Evolutionary conservation across 371 early-diverging fungal species (phyloP).

Genomic region (Synchytrium microbalum): DNA sequence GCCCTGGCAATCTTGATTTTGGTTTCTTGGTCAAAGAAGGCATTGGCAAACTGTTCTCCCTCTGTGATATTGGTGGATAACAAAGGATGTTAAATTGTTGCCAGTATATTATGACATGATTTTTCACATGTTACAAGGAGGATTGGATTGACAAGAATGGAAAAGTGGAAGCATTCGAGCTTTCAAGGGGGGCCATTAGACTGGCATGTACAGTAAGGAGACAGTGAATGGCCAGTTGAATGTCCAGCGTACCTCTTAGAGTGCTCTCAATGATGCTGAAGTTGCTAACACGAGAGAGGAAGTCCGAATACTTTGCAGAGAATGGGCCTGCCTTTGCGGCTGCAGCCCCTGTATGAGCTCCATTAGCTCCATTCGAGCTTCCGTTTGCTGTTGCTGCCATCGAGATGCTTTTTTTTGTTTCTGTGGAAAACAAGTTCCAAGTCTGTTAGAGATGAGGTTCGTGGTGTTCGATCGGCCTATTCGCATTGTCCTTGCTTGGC

Average conservation of each 20-base stretch:
- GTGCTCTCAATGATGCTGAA: conserved; percentile 95
- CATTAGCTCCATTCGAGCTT: neutral
- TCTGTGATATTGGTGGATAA: conserved; percentile 53
- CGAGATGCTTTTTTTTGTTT: neutral
- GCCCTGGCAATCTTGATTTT: conserved; percentile 96
- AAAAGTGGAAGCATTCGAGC: conserved; percentile 41
- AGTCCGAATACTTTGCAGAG: conserved; percentile 36
- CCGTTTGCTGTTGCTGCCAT: neutral
- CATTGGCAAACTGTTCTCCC: conserved; percentile 97
- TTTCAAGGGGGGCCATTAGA: too few species aligned
- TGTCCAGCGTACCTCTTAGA: too few species aligned
- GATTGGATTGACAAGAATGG: neutral
- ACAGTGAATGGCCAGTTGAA: too few species aligned
- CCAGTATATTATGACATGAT: neutral
- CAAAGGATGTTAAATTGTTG: neutral
- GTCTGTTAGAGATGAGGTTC: too few species aligned
- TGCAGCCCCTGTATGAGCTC: neutral
- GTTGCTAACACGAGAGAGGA: conserved; percentile 75
- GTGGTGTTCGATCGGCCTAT: too few species aligned
- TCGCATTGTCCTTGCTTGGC: too few species aligned
- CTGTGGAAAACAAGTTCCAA: too few species aligned
- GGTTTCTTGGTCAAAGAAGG: conserved; percentile 91
- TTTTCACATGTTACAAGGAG: conserved; percentile 1
- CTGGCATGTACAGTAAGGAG: too few species aligned
- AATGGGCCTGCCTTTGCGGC: neutral